Conservation (phyloP, 2,329 filamentous ascomycete genomes). For the Fusarium luffae region DNA sequence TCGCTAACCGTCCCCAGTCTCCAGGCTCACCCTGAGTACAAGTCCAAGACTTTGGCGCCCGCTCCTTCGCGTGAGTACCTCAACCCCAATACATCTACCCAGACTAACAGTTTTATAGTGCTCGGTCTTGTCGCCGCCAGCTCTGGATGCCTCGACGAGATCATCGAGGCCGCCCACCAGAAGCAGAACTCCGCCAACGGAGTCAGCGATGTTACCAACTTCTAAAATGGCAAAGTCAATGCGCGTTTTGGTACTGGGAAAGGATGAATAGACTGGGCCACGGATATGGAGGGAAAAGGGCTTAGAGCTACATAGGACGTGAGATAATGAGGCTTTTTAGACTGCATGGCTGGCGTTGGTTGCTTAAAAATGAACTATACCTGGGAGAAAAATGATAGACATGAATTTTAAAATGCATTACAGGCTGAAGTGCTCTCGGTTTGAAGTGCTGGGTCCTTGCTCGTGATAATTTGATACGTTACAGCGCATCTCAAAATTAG, state of each 20-base stretch:
- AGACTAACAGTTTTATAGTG: conserved; percentile 54
- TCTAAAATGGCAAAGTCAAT: conserved; percentile 7
- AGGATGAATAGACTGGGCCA: conserved; percentile 7
- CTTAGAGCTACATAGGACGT: conserved; percentile 32
- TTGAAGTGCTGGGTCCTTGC: conserved; percentile 2
- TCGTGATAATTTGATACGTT: neutral
- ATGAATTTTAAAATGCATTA: conserved; percentile 19
- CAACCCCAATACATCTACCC: no score
- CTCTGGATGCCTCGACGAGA: conserved; percentile 70
- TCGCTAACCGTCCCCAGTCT: conserved; percentile 62
- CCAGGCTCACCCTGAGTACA: conserved; percentile 77
- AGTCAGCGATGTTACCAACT: conserved; percentile 20
- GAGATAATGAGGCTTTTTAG: conserved; percentile 35
- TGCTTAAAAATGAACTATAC: conserved; percentile 35
- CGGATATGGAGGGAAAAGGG: neutral
- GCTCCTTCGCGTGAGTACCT: conserved; percentile 62
- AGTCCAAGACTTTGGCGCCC: conserved; percentile 78
- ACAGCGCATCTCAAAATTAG: neutral
- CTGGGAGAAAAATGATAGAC: conserved; percentile 31
- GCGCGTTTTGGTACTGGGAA: neutral
- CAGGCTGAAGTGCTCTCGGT: conserved; percentile 32
- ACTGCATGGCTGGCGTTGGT: conserved; percentile 32
- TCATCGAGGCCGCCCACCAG: conserved; percentile 40
- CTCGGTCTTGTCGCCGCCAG: conserved; percentile 65
- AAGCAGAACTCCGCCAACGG: conserved; percentile 26